Evolutionary conservation across 768 basidiomycete species (phyloP), one percentile per base, ranked within the genome.

Genomic region (Candolleomyces aberdarensis): DNA sequence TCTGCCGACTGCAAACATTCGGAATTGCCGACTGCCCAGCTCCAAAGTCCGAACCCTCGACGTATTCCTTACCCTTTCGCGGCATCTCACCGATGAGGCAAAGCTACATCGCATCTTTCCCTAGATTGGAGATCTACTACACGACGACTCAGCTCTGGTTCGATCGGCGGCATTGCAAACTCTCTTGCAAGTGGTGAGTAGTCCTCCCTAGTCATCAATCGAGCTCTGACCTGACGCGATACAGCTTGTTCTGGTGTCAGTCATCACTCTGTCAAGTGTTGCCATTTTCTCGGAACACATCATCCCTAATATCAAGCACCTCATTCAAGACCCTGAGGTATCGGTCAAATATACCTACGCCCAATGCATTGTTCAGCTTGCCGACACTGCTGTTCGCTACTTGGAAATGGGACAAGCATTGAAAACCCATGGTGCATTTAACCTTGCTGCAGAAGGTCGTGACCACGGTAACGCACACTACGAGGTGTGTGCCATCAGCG

Each of bases 231-330:
- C 19, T 49, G 22, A 43, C 56, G 46, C 48, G 50, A 3, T 11
- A 22, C 50, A 76, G 73, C 66, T 78, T n/a, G 76, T 77, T 70
- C 67, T 85, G n/a, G 89, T 91, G 32, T 85, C 84, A 1, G 87
- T 87, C 8, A 91, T 93, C 81, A 96, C 75, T 77, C 96, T 88
- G 78, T 96, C 78, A 83, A 73, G 75, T 64, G 80, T 78, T 7
- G 77, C 92, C 8, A 91, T 98, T 26, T 91, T 98, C 68, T 92
- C 95, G 0, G 96, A 98, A 72, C 98, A 98, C 71, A 91, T 98
- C 65, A 86, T 98, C 32, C 96, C 96, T 1, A 92, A 97, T 68
- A 84, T 94, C 67, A 84, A 85, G 40, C 87, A 93, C 63, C 80
- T 99, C 7, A 84, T 91, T 0, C 83, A 85, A 54, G 97, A 98